These are phyloP conservation scores for Clathrospora elynae DNA, from an alignment of 2,329 filamentous ascomycete genomes.

Conservation along the genomic window DNA sequence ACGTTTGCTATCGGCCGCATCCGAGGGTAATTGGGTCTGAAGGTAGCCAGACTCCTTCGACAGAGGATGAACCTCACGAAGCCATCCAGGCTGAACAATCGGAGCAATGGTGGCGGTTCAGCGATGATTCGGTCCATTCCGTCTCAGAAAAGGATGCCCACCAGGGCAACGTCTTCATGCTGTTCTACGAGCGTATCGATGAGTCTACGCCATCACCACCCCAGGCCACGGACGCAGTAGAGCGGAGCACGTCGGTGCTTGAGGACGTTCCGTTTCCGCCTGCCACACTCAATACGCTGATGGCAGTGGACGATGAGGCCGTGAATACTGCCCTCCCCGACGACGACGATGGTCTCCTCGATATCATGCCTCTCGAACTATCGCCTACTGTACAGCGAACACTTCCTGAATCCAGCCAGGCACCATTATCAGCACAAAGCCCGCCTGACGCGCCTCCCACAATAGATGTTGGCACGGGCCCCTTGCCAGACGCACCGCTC, in stretches of 20 bases:
- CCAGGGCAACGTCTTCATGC: slow-evolving; percentile 90
- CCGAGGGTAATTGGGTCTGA: slow-evolving; percentile 37
- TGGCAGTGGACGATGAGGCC: slow-evolving; percentile 13
- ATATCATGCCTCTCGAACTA: slow-evolving; percentile 7
- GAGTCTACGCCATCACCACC: slow-evolving; percentile 51
- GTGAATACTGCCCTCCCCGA: slow-evolving; percentile 28
- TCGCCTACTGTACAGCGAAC: neutral
- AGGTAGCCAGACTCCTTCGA: slow-evolving; percentile 3
- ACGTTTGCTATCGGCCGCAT: slow-evolving; percentile 85
- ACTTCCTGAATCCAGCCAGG: neutral
- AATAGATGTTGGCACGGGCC: no score
- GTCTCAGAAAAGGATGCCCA: slow-evolving; percentile 74
- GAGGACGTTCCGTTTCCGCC: slow-evolving; percentile 31
- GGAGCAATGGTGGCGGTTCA: slow-evolving; percentile 84
- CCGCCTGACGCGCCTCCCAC: neutral
- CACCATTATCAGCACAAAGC: neutral
- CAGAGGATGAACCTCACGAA: slow-evolving; percentile 3
- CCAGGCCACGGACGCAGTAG: neutral
- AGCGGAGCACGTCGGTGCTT: slow-evolving; percentile 1
- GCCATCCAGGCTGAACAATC: slow-evolving; percentile 24
- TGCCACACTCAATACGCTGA: neutral
- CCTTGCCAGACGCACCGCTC: no score
- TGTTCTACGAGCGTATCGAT: slow-evolving; percentile 78
- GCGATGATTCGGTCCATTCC: slow-evolving; percentile 80
- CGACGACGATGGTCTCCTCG: slow-evolving; percentile 21